Conservation (phyloP, 1,139 yeast genomes). For the Arxiozyma heterogenica region DNA sequence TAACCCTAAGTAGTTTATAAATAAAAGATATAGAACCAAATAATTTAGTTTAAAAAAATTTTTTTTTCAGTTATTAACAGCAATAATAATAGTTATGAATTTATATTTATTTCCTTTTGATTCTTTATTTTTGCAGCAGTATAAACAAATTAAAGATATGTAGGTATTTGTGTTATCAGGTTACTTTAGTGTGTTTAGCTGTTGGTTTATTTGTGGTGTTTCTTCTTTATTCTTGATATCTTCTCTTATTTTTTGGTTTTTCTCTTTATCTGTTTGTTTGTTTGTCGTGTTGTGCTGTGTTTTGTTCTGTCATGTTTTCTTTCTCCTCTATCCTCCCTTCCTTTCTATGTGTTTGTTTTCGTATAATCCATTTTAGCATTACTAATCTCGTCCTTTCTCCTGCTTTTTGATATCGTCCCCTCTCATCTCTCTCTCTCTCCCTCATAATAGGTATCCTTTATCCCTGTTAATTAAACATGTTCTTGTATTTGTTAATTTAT, state of each 20-base stretch:
- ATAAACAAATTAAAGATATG: constrained; percentile 5
- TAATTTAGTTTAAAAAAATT: not conserved
- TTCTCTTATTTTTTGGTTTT: not conserved
- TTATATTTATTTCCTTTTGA: too few relatives aligned
- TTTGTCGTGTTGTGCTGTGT: not conserved
- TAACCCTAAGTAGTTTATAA: constrained; percentile 7
- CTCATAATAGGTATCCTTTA: not conserved
- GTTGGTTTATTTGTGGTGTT: not conserved
- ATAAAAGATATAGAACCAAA: constrained; percentile 7
- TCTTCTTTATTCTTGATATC: not conserved
- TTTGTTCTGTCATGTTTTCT: not conserved
- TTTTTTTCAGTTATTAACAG: too few relatives aligned
- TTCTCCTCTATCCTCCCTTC: not conserved
- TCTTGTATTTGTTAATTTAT: not conserved
- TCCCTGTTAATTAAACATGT: too few relatives aligned
- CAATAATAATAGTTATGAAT: not conserved
- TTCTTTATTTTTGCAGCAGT: constrained; percentile 12
- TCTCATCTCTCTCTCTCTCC: not conserved
- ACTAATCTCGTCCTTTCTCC: too few relatives aligned
- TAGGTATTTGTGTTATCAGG: constrained; percentile 1
- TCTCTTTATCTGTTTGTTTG: not conserved
- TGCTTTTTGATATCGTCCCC: too few relatives aligned
- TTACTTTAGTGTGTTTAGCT: not conserved
- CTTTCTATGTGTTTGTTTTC: too few relatives aligned
- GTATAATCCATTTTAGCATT: too few relatives aligned